These are phyloP conservation scores for Sesbania bispinosa DNA, from an alignment of 306 rosid species.

Conservation along the genomic window DNA sequence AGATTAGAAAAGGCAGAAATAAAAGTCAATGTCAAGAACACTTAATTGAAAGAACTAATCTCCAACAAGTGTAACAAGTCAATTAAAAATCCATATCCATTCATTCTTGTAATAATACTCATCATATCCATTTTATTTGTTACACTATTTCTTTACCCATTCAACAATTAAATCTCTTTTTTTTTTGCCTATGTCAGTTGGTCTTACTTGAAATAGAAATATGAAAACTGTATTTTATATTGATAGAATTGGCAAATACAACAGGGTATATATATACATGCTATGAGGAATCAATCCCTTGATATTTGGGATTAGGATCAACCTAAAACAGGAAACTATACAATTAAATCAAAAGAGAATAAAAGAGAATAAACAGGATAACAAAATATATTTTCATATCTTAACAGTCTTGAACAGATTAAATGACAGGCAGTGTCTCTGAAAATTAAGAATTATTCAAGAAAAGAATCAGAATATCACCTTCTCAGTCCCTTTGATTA, in stretches of 20 bases:
- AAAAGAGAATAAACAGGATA: too few relatives aligned
- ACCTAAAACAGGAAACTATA: too few relatives aligned
- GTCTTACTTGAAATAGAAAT: too few relatives aligned
- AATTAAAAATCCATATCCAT: slow-evolving; percentile 11
- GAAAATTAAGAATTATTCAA: slow-evolving; percentile 7
- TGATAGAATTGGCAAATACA: too few relatives aligned
- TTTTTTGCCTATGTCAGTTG: not conserved
- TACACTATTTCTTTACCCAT: not conserved
- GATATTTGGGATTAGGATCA: too few relatives aligned
- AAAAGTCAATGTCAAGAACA: not conserved
- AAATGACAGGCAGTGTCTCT: not conserved
- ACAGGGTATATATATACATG: too few relatives aligned
- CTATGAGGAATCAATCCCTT: too few relatives aligned
- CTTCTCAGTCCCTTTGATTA: slow-evolving; percentile 95
- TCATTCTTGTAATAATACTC: not conserved
- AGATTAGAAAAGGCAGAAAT: not conserved
- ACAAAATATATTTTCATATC: too few relatives aligned
- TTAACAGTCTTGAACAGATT: not conserved
- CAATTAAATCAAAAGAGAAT: too few relatives aligned
- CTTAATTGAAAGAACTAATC: not conserved
- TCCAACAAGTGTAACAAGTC: slow-evolving; percentile 1
- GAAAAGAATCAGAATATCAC: slow-evolving; percentile 37
- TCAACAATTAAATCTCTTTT: not conserved
- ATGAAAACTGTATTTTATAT: too few relatives aligned
- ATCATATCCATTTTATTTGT: not conserved